These are phyloP conservation scores for Peltaster fructicola DNA, from an alignment of 2,329 filamentous ascomycete species.

Conservation along the genomic window DNA sequence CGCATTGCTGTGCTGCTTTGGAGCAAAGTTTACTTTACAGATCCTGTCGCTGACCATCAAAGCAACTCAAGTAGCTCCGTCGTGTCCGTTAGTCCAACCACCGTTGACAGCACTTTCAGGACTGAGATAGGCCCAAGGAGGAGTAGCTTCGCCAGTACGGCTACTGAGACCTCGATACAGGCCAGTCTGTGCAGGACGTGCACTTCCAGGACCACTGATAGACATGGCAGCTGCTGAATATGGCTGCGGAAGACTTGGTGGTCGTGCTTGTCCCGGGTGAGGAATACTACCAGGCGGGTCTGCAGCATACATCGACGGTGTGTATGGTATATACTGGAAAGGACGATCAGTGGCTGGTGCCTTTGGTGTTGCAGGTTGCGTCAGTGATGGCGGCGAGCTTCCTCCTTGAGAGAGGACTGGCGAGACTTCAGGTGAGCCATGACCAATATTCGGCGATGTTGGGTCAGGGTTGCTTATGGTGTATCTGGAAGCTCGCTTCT, in stretches of 20 bases:
- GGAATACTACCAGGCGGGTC: conserved; percentile 6
- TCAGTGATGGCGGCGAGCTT: too few relatives aligned
- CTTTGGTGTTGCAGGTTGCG: conserved; percentile 1
- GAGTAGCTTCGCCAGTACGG: conserved; percentile 1
- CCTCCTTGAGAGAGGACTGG: too few relatives aligned
- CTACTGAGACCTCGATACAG: conserved; percentile 6
- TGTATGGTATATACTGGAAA: conserved; percentile 4
- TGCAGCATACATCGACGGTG: conserved; percentile 6
- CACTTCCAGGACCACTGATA: too few relatives aligned
- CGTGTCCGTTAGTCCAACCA: conserved; percentile 6
- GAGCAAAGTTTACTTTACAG: too few relatives aligned
- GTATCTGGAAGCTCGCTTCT: too few relatives aligned
- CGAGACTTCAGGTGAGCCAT: too few relatives aligned
- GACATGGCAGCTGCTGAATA: conserved; percentile 7
- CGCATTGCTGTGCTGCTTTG: too few relatives aligned
- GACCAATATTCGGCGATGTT: too few relatives aligned
- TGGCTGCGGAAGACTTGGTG: conserved; percentile 6
- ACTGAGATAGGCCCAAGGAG: conserved; percentile 6
- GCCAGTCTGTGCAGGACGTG: too few relatives aligned
- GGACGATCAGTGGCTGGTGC: conserved; percentile 1
- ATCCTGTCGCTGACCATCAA: too few relatives aligned
- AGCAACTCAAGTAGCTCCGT: too few relatives aligned
- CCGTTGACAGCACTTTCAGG: conserved; percentile 6
- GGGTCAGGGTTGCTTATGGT: too few relatives aligned
- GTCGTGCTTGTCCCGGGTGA: conserved; percentile 1